These are phyloP conservation scores for Sporisorium exsertum DNA, from an alignment of 1,284 basidiomycete genomes.

Conservation along the genomic window DNA sequence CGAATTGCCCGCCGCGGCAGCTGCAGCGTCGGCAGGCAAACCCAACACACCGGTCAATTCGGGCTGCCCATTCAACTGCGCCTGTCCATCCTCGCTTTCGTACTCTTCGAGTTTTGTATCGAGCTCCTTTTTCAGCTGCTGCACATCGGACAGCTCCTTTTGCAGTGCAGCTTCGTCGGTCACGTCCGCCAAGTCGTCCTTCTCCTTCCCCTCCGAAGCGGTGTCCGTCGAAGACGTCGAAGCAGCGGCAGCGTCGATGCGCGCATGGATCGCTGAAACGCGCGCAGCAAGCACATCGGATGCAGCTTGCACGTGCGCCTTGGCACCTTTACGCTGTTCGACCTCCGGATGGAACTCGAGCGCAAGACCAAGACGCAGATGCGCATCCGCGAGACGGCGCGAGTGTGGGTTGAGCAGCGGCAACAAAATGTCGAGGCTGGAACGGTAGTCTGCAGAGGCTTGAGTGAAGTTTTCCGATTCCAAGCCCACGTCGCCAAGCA, in stretches of 20 bases:
- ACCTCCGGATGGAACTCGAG: slow-evolving; percentile 66
- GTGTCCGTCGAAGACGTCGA: slow-evolving; percentile 5
- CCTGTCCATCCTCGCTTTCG: slow-evolving; percentile 41
- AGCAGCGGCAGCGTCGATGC: slow-evolving; percentile 13
- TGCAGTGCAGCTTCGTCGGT: slow-evolving; percentile 36
- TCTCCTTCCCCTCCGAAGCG: slow-evolving; percentile 21
- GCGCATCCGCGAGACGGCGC: slow-evolving; percentile 65
- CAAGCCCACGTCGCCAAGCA: slow-evolving; percentile 66
- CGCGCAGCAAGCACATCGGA: slow-evolving; percentile 47
- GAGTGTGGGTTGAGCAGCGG: slow-evolving; percentile 61
- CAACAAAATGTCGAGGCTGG: slow-evolving; percentile 50
- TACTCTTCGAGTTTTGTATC: slow-evolving; percentile 65
- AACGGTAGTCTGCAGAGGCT: slow-evolving; percentile 61
- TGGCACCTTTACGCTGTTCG: slow-evolving; percentile 47
- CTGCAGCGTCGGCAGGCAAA: slow-evolving; percentile 29
- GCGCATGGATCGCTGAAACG: slow-evolving; percentile 43
- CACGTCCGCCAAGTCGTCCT: slow-evolving; percentile 55
- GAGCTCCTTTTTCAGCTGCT: slow-evolving; percentile 62
- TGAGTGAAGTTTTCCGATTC: slow-evolving; percentile 68
- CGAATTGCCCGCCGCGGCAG: slow-evolving; percentile 20
- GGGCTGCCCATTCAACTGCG: slow-evolving; percentile 52
- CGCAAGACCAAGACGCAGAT: slow-evolving; percentile 65
- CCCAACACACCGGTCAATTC: slow-evolving; percentile 31
- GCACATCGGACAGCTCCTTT: slow-evolving; percentile 57
- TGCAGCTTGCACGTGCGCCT: slow-evolving; percentile 56